These are phyloP conservation scores for Fusarium proliferatum DNA, from an alignment of 2,329 filamentous ascomycete genomes.

Conservation along the genomic window DNA sequence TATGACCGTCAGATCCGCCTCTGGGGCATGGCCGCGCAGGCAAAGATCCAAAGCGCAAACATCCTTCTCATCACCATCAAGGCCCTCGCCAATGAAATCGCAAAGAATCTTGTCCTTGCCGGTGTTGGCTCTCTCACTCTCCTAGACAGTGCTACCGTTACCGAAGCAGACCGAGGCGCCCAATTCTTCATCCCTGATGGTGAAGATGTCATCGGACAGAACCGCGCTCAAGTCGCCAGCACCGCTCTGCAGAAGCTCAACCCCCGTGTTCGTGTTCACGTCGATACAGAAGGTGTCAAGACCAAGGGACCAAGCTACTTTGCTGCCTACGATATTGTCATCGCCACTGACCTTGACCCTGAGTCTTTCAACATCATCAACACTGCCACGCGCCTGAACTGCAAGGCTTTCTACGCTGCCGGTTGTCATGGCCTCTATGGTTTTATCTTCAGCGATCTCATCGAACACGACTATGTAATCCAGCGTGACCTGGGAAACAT, in stretches of 20 bases:
- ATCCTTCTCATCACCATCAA: slow-evolving; percentile 90
- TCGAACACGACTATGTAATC: slow-evolving; percentile 89
- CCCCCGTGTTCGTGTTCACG: slow-evolving; percentile 81
- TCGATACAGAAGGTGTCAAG: slow-evolving; percentile 75
- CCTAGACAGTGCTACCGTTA: slow-evolving; percentile 80
- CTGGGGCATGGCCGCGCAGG: slow-evolving; percentile 96
- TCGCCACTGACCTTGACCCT: slow-evolving; percentile 88
- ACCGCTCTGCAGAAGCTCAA: slow-evolving; percentile 87
- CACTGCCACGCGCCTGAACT: slow-evolving; percentile 81
- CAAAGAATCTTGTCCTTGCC: slow-evolving; percentile 96
- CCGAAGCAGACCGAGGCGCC: slow-evolving; percentile 81
- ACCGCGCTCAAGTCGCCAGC: slow-evolving; percentile 84
- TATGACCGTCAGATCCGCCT: slow-evolving; percentile 98
- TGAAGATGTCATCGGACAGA: slow-evolving; percentile 78
- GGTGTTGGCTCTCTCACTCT: slow-evolving; percentile 92
- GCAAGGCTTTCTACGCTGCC: slow-evolving; percentile 88
- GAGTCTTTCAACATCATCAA: slow-evolving; percentile 82
- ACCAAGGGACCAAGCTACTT: slow-evolving; percentile 80
- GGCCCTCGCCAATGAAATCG: slow-evolving; percentile 91
- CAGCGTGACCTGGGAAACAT: slow-evolving; percentile 86
- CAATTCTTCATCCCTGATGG: slow-evolving; percentile 81
- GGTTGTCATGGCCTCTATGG: slow-evolving; percentile 91
- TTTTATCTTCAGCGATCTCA: slow-evolving; percentile 93
- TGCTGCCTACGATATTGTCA: slow-evolving; percentile 82
- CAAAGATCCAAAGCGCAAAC: slow-evolving; percentile 88